phyloP scores from a whole-genome alignment of 2,329 filamentous ascomycete species.

The Curvularia spicifera region DNA sequence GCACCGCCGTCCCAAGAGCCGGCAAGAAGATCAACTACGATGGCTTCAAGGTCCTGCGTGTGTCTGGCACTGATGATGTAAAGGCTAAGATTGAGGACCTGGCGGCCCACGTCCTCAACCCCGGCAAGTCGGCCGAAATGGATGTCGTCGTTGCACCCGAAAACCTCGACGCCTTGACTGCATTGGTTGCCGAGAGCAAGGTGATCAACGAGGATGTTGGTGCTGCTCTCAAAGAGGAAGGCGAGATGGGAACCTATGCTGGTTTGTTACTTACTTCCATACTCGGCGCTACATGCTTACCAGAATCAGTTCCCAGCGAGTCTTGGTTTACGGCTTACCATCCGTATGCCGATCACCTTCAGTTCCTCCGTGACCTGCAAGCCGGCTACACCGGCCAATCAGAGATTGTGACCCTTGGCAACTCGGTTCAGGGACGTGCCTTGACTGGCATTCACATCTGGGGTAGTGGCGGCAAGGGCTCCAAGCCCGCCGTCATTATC shows the following conservation, averaged over 20 bases:
- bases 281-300: constrained; percentile 8
- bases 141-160: constrained; percentile 48
- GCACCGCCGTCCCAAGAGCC: constrained; percentile 33
- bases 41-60: constrained; percentile 47
- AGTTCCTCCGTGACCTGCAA: constrained; percentile 44
- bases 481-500: constrained; percentile 45
- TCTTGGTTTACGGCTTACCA: constrained; percentile 49
- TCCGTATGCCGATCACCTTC: constrained; percentile 43
- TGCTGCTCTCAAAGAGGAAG: constrained; percentile 42
- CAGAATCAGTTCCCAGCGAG: constrained; percentile 36
- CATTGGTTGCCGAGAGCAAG: constrained; percentile 34
- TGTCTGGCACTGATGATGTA: constrained; percentile 30
- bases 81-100: constrained; percentile 41
- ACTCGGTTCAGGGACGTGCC: constrained; percentile 41
- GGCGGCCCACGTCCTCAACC: constrained; percentile 43
- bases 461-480: constrained; percentile 47
- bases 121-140: constrained; percentile 35
- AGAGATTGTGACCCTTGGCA: constrained; percentile 43
- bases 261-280: constrained; percentile 26
- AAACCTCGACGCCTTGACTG: constrained; percentile 39
- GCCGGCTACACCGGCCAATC: constrained; percentile 42
- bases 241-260: constrained; percentile 35
- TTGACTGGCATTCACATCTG: constrained; percentile 49
- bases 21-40: constrained; percentile 45
- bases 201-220: constrained; percentile 46